Evolutionary conservation across 352 stramenopile species (phyloP).

Genomic region (Labyrinthula sp.): DNA sequence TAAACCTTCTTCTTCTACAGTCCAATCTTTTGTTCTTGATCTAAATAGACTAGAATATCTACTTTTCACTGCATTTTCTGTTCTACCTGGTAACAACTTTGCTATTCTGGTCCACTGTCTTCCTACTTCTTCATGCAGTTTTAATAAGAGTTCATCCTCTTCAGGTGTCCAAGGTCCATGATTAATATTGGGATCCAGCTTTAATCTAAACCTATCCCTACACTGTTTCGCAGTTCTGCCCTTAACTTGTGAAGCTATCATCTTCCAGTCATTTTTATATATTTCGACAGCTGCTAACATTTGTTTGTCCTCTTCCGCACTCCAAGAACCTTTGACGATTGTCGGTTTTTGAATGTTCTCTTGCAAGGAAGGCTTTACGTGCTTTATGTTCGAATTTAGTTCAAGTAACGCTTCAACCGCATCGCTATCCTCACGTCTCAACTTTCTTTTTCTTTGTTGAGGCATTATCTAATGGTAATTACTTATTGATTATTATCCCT

Average conservation of each 20-base stretch:
- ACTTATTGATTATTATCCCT: too few species aligned
- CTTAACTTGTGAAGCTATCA: conserved; percentile 11
- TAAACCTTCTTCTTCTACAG: conserved; percentile 21
- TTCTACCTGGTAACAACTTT: conserved; percentile 20
- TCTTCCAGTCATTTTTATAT: conserved; percentile 22
- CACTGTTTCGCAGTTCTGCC: conserved; percentile 31
- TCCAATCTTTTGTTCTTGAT: conserved; percentile 21
- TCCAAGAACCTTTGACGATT: conserved; percentile 25
- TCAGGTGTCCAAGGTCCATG: conserved; percentile 30
- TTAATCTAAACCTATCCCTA: conserved; percentile 32
- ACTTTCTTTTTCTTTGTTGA: too few species aligned
- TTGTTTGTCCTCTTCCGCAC: conserved; percentile 18
- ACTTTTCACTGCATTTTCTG: conserved; percentile 23
- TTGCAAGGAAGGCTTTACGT: too few species aligned
- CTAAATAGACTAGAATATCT: conserved; percentile 6
- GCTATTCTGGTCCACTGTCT: conserved; percentile 28
- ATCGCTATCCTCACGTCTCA: too few species aligned
- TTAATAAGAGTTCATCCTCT: conserved; percentile 27
- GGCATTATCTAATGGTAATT: too few species aligned
- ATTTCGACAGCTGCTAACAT: conserved; percentile 20
- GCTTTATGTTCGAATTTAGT: too few species aligned
- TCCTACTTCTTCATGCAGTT: conserved; percentile 16
- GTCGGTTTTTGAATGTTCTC: too few species aligned
- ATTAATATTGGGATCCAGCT: conserved; percentile 34
- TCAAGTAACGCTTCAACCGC: too few species aligned